Evolutionary conservation across 331 rosid genomes (phyloP), one percentile per base, ranked within the genome.

Genomic region (Pyracantha coccinea): DNA sequence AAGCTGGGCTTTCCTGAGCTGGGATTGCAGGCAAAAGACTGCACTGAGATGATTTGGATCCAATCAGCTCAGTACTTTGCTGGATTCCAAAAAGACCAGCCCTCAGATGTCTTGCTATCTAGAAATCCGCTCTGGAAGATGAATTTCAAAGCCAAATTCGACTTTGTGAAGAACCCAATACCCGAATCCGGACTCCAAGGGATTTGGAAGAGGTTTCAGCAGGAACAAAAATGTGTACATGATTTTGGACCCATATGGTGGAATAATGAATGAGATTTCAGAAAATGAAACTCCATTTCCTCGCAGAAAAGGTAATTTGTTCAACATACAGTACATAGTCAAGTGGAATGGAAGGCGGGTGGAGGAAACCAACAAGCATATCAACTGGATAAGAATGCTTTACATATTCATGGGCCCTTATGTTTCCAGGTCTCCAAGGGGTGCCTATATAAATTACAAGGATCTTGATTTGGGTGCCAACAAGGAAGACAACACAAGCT

Each of bases 401-500:
- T 79, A 80, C 24, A 23, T 62, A 23, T 82, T 82, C 76, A 84
- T 85, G 90, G 23, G 33, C 68, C 80, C 86, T 38, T 83, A 68
- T 72, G 92, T 89, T 72, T 85, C 89, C 16, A 85, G 27, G 64
- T 19, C 70, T 60, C 94, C 90, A 15, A 85, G 86, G 73, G 86
- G 72, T 63, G 85, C 94, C 63, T 87, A 82, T 73, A 68, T 85
- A 32, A 86, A 87, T 70, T 86, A 84, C 27, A 85, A 82, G 78
- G 92, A 86, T 73, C 90, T 90, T 80, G 86, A 87, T 64, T 58
- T 89, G 45, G 92, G 92, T 19, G 31, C 73, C 44, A 87, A 87
- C 73, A 64, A 61, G 27, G 7, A 20, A 21, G n/a, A n/a, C n/a
- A 73, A 70, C 23, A 60, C 82, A 21, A 77, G 79, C 75, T 86